phyloP scores from a whole-genome alignment of 2,329 filamentous ascomycete genomes.

The Rachicladosporium sp. region DNA sequence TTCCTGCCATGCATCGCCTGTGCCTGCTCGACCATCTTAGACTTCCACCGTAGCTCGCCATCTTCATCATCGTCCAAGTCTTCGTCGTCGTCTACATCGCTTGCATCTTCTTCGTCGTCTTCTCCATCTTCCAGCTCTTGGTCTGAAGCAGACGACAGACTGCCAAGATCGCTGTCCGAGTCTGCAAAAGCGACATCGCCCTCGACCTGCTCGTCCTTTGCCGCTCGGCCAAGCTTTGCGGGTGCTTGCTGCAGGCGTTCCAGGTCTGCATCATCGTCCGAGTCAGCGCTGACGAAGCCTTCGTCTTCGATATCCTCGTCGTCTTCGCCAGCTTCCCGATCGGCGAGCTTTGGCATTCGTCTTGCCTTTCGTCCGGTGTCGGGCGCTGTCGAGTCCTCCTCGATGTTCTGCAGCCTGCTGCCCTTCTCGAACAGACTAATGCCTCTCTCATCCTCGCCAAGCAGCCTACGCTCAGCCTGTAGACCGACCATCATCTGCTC shows the following conservation, averaged over 20 bases:
- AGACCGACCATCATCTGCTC: slow-evolving; percentile 89
- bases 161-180: slow-evolving; percentile 91
- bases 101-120: slow-evolving; percentile 14
- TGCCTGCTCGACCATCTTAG: slow-evolving; percentile 67
- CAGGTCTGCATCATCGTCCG: slow-evolving; percentile 43
- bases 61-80: slow-evolving; percentile 54
- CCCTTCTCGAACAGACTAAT: slow-evolving; percentile 78
- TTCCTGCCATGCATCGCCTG: slow-evolving; percentile 56
- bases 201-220: slow-evolving; percentile 32
- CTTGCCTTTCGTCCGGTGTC: slow-evolving; percentile 24
- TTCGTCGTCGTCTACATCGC: slow-evolving; percentile 52
- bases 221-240: slow-evolving; percentile 39
- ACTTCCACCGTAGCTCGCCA: slow-evolving; percentile 71
- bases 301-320: slow-evolving; percentile 40
- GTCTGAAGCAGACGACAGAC: slow-evolving; percentile 55
- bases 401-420: slow-evolving; percentile 48
- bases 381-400: slow-evolving; percentile 34
- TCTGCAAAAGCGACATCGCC: slow-evolving; percentile 85
- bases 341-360: slow-evolving; percentile 40
- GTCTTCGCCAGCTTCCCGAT: slow-evolving; percentile 37
- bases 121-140: slow-evolving; percentile 38
- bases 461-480: slow-evolving; percentile 66
- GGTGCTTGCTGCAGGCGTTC: slow-evolving; percentile 29
- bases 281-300: slow-evolving; percentile 34
- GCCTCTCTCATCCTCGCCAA: slow-evolving; percentile 71